Evolutionary conservation across 345 rosid species (phyloP).

Genomic region (Citrus sinensis): DNA sequence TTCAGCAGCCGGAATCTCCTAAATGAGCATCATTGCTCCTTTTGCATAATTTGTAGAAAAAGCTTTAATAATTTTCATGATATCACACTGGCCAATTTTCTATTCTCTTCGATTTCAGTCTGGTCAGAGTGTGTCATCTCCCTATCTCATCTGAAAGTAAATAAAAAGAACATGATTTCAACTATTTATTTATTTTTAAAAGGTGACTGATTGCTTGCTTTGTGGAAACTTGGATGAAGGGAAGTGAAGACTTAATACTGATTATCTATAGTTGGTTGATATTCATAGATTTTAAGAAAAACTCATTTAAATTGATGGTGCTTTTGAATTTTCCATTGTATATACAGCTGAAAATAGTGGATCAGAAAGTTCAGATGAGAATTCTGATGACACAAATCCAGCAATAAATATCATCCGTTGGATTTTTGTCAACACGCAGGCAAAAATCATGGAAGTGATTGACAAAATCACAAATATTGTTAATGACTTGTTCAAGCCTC

Average conservation of each 20-base stretch:
- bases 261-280: background rate
- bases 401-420: constrained; percentile 39
- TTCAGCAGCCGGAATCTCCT: background rate
- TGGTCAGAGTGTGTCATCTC: background rate
- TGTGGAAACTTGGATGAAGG: background rate
- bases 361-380: constrained; percentile 26
- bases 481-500: constrained; percentile 42
- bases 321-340: background rate
- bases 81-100: background rate
- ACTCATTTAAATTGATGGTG: background rate
- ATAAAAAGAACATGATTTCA: background rate
- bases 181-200: background rate
- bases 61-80: background rate
- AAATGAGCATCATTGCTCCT: background rate
- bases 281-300: background rate
- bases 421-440: constrained; percentile 49
- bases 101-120: background rate
- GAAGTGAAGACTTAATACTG: background rate
- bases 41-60: background rate
- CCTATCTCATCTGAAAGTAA: background rate
- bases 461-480: constrained; percentile 50
- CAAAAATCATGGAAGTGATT: constrained; percentile 39
- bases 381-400: constrained; percentile 29
- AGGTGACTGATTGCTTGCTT: background rate
- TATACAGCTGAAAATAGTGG: constrained; percentile 30